Evolutionary conservation across 306 rosid species (phyloP).

Genomic region (Geum urbanum): DNA sequence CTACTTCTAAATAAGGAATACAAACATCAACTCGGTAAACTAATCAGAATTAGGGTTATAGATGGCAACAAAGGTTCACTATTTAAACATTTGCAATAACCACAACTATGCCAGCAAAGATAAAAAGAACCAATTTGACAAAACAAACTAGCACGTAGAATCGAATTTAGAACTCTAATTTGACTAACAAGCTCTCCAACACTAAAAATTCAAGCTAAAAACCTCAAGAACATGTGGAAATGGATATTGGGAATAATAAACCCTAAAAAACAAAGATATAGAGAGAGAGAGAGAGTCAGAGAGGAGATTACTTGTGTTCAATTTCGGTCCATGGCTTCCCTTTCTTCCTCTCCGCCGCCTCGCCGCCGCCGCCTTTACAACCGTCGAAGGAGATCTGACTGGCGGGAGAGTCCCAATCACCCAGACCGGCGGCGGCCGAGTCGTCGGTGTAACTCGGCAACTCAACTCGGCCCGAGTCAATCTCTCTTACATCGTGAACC

Average conservation of each 20-base stretch:
- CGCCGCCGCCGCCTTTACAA: constrained; percentile 28
- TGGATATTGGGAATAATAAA: too few relatives aligned
- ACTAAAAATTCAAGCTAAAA: not conserved
- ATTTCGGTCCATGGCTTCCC: constrained; percentile 90
- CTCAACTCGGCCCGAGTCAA: constrained; percentile 73
- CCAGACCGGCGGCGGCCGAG: constrained; percentile 19
- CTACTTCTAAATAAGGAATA: not conserved
- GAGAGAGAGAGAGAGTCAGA: not conserved
- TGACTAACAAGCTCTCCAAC: not conserved
- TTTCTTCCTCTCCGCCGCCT: constrained; percentile 72
- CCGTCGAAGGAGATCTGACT: constrained; percentile 69
- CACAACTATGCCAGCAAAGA: not conserved
- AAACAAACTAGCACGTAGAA: not conserved
- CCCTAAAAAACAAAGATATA: not conserved
- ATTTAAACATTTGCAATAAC: not conserved
- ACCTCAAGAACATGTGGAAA: not conserved
- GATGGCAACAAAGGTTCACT: not conserved
- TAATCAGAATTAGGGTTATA: not conserved
- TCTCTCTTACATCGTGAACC: constrained; percentile 61
- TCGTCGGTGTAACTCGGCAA: constrained; percentile 64
- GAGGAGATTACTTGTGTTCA: constrained; percentile 65
- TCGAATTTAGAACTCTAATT: too few relatives aligned
- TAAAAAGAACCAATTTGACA: not conserved
- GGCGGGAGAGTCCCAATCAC: constrained; percentile 44
- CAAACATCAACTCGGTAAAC: too few relatives aligned